Evolutionary conservation across 345 rosid species (phyloP), one percentile per base, ranked within the genome.

Genomic region (Noccaea caerulescens): DNA sequence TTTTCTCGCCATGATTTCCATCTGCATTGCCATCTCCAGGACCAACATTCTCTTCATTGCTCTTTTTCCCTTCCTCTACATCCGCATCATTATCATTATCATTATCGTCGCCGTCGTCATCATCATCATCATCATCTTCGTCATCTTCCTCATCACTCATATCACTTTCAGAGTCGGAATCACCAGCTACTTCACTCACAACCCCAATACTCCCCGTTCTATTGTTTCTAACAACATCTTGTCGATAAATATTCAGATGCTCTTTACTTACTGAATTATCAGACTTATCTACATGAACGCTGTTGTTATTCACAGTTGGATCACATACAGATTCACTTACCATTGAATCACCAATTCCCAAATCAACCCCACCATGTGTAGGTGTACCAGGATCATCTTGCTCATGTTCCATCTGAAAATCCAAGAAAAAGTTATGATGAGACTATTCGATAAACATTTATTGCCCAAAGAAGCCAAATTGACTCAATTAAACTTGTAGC

Each of bases 141-240:
- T 81, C 84, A 30, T 82, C 85, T 1, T 82, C 90, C 4, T 88
- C 96, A 70, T 84, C 96, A 41, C 82, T 84, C 16, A 78, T 68
- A 47, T 84, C 88, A 42, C 80, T 80, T 42, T 95, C 96, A n/a
- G 99, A 88, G 81, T 95, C 98, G 0, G 90, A 88, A 75, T 88
- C 98, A 72, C 92, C 94, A 16, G 93, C 90, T 68, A 88, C 92
- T 77, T 88, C 98, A 59, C 88, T 88, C 41, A 95, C 99, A 80
- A 95, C 81, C 49, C 98, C 99, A 61, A 88, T 76, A 58, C 73
- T 76, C 49, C 87, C 85, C 49, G 61, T 82, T 43, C 11, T 82
- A 58, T 76, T 86, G 80, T 80, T 85, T 67, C 81, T 83, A 38
- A 92, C 97, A 65, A 92, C 78, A 81, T 95, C 99, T 77, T 95